Evolutionary conservation across 2,329 filamentous ascomycete species (phyloP), one percentile per base, ranked within the genome.

Genomic region (Clonostachys solani): DNA sequence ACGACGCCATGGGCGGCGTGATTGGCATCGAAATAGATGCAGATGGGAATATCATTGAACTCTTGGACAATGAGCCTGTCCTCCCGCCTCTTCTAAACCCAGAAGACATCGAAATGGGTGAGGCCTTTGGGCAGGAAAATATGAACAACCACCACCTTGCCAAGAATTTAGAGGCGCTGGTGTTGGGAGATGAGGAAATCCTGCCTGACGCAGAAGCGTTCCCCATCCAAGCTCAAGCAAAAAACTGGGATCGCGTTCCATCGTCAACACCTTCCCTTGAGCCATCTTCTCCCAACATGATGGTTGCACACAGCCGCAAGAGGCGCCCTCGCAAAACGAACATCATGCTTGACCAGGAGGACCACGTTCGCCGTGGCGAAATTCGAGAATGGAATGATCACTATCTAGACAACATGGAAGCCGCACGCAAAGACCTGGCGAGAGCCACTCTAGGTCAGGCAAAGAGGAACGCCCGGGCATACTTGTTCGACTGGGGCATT

Each of bases 321-420:
- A 57, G 58, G 33, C 45, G 51, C 10, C 62, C 60, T 9, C 60
- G 55, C 6, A 36, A 38, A 40, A 15, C 52, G 12, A 42, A 60
- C 13, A 47, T 42, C 13, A 60, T 68, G 56, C 12, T 67, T 6
- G 68, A 71, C 42, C 16, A 51, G 12, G 49, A 44, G 48, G 66
- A 66, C 15, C 60, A 63, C 16, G 29, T 78, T 10, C 56, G 67
- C 10, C 56, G 64, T 48, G 55, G 52, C 12, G 62, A 67, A 45
- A 58, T 75, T 43, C 66, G 62, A 47, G 47, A 51, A 6, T 78
- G 74, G 75, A 57, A 62, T 45, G 47, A 52, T 2, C 56, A 73
- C 38, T 80, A 80, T 47, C 49, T 70, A 8, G 51, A 61, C 12
- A 85, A 83, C 52, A 91, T 89, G 80, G 55, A 63, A 29, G 60